Evolutionary conservation across 768 basidiomycete species (phyloP).

Genomic region (Lactifluus hygrophoroides): DNA sequence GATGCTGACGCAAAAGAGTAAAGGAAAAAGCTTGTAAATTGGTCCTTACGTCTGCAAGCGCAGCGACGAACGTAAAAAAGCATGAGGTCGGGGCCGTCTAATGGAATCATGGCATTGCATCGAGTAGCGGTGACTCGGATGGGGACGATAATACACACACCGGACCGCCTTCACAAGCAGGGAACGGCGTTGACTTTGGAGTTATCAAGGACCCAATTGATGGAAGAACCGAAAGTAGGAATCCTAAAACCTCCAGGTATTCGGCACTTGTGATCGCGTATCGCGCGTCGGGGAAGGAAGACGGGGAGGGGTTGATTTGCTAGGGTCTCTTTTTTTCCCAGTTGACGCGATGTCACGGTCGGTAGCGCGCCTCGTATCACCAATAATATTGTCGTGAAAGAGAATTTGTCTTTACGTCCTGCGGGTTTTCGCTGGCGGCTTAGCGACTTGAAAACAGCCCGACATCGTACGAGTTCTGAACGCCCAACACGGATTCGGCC

Average conservation of each 20-base stretch:
- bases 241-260: background rate
- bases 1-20: slow-evolving; percentile 1
- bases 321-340: too few relatives aligned
- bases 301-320: background rate
- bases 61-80: slow-evolving; percentile 25
- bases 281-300: background rate
- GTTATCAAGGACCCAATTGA: background rate
- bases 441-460: too few relatives aligned
- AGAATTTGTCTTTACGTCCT: background rate
- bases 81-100: background rate
- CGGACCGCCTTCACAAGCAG: background rate
- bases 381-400: too few relatives aligned
- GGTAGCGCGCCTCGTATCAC: too few relatives aligned
- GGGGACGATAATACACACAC: background rate
- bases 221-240: background rate
- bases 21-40: background rate
- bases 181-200: background rate
- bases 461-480: background rate
- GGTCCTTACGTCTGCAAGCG: slow-evolving; percentile 8
- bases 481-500: background rate
- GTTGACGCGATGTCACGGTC: too few relatives aligned
- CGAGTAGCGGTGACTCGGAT: background rate
- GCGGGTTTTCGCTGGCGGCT: background rate
- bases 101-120: slow-evolving; percentile 6
- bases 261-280: background rate